Evolutionary conservation across 78 protist species (phyloP).

Genomic region (Dictyostelium intermedium): DNA sequence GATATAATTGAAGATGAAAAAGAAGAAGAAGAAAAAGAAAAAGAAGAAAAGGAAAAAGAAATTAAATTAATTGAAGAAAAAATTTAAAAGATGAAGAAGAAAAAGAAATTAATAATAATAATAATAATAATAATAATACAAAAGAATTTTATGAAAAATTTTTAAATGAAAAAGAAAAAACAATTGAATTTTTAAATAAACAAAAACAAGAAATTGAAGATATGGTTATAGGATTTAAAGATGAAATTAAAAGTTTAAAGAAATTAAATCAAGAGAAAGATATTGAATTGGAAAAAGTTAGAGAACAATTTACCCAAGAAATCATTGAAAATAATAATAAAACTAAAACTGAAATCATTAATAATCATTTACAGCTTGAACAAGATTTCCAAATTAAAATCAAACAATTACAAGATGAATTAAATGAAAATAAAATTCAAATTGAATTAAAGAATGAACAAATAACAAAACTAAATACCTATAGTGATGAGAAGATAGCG

Average conservation of each 20-base stretch:
- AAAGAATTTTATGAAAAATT: conserved; percentile 14
- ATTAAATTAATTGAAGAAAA: not conserved
- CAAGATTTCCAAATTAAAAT: not conserved
- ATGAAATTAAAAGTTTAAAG: conserved; percentile 4
- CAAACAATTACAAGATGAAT: not conserved
- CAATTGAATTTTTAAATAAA: conserved; percentile 1
- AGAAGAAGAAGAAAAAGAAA: not conserved
- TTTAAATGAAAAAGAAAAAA: conserved; percentile 31
- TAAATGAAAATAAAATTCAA: not conserved
- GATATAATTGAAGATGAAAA: not conserved
- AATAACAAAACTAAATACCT: not conserved
- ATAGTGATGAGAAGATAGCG: conserved; percentile 15
- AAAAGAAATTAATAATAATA: not conserved
- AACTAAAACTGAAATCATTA: not conserved
- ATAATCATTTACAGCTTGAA: not conserved
- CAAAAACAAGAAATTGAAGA: conserved; percentile 38
- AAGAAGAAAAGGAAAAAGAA: not conserved
- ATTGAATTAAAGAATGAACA: not conserved
- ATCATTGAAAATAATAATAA: not conserved
- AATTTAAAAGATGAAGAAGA: not conserved
- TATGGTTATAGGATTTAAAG: not conserved
- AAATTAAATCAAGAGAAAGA: not conserved
- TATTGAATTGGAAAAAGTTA: not conserved
- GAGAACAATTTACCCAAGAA: not conserved
- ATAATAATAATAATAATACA: not conserved